Percentiles rank a stretch among this genome's conserved stretches.
Evolutionary conservation across 2,329 filamentous ascomycete genomes (phyloP).

Genomic region (Tolypocladium nubicola): DNA sequence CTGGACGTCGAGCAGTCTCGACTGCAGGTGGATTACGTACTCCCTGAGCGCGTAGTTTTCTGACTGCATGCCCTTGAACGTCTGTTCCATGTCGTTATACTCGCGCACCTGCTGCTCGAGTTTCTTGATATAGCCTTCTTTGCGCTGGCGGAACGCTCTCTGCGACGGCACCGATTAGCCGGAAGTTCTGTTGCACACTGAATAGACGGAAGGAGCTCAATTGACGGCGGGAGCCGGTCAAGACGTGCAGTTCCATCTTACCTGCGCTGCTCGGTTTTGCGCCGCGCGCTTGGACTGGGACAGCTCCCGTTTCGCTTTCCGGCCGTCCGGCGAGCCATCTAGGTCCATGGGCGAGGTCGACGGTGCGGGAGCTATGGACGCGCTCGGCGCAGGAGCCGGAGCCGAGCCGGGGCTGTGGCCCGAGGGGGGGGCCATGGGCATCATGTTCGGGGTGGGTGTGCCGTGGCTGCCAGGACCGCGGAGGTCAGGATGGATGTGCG

Average conservation of each 20-base stretch:
- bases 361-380: conserved; percentile 21
- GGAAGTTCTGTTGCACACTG: too few relatives aligned
- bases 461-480: conserved; percentile 19
- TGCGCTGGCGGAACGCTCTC: conserved; percentile 94
- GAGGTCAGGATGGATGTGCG: conserved; percentile 39
- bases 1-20: conserved; percentile 70
- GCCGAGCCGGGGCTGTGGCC: conserved; percentile 19
- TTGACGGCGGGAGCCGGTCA: not conserved
- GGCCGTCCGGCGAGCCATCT: conserved; percentile 36
- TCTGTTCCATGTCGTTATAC: conserved; percentile 62
- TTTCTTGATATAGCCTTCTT: conserved; percentile 97
- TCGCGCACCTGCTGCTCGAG: conserved; percentile 89
- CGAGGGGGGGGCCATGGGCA: conserved; percentile 23
- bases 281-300: conserved; percentile 94
- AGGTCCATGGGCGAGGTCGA: conserved; percentile 12
- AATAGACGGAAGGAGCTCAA: not conserved
- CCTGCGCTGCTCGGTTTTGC: conserved; percentile 94
- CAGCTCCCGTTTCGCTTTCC: conserved; percentile 80
- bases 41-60: conserved; percentile 89
- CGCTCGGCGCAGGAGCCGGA: conserved; percentile 13
- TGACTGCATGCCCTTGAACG: conserved; percentile 68
- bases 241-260: conserved; percentile 28
- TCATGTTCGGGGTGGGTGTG: conserved; percentile 23
- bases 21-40: conserved; percentile 86
- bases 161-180: conserved; percentile 25